Evolutionary conservation across 768 basidiomycete genomes (phyloP).

Genomic region (Cystobasidium onofrii): DNA sequence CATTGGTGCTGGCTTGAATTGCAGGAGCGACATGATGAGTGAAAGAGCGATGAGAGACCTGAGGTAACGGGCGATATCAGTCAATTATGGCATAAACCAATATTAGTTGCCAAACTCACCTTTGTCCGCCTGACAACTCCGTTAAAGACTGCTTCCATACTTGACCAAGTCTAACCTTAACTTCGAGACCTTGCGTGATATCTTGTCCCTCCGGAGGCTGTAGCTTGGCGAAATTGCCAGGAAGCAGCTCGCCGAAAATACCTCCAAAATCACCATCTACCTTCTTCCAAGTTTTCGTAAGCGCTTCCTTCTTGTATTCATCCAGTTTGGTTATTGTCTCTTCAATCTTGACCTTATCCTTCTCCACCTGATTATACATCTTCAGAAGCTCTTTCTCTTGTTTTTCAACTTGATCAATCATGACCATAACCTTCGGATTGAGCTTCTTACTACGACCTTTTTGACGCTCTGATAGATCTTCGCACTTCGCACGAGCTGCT

Average conservation of each 20-base stretch:
- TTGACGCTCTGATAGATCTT: constrained; percentile 67
- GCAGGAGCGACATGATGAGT: constrained; percentile 95
- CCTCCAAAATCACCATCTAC: constrained; percentile 92
- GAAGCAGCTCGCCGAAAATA: constrained; percentile 89
- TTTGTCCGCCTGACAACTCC: constrained; percentile 91
- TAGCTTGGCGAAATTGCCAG: constrained; percentile 91
- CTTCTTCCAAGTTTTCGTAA: constrained; percentile 92
- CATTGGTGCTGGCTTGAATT: constrained; percentile 98
- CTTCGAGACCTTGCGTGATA: constrained; percentile 88
- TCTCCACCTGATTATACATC: constrained; percentile 76
- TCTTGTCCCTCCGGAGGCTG: constrained; percentile 89
- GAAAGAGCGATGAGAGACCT: constrained; percentile 96
- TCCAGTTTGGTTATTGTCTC: constrained; percentile 87
- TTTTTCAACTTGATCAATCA: constrained; percentile 97
- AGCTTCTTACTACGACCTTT: constrained; percentile 89
- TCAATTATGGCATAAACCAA: background rate
- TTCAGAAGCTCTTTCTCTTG: constrained; percentile 75
- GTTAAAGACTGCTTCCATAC: constrained; percentile 98
- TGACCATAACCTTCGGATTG: constrained; percentile 88
- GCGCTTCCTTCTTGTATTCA: constrained; percentile 82
- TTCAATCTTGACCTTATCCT: constrained; percentile 92
- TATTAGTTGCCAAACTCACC: constrained; percentile 51
- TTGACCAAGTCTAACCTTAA: constrained; percentile 85
- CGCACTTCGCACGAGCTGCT: constrained; percentile 57
- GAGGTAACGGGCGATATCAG: constrained; percentile 18